Evolutionary conservation across 805 yeast genomes (phyloP).

Genomic region (Wickerhamomyces sydowiorum): DNA sequence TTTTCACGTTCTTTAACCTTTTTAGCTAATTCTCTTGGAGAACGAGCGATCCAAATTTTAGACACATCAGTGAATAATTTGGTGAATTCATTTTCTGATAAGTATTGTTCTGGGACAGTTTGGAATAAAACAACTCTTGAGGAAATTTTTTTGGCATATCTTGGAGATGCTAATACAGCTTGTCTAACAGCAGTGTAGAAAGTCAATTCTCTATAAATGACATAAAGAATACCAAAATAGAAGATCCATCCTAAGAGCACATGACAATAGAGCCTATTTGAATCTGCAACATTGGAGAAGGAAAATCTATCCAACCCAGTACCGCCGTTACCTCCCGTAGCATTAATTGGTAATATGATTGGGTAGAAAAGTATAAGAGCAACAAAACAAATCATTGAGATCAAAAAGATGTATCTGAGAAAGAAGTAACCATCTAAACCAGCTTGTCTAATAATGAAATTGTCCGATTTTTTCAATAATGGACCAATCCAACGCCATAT

Average conservation of each 20-base stretch:
- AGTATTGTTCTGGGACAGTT: constrained; percentile 69
- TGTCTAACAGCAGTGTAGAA: constrained; percentile 73
- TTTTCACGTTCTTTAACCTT: constrained; percentile 54
- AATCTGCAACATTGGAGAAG: constrained; percentile 63
- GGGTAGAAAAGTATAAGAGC: constrained; percentile 54
- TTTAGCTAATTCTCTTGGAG: constrained; percentile 43
- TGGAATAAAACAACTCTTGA: constrained; percentile 83
- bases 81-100: constrained; percentile 66
- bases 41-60: constrained; percentile 75
- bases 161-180: constrained; percentile 76
- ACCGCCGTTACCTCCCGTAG: constrained; percentile 55
- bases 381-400: constrained; percentile 46
- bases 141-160: constrained; percentile 65
- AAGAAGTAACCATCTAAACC: constrained; percentile 96
- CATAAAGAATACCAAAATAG: constrained; percentile 62
- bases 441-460: constrained; percentile 75
- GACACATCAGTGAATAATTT: constrained; percentile 80
- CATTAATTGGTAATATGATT: constrained; percentile 79
- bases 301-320: constrained; percentile 72
- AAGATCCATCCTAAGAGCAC: constrained; percentile 76
- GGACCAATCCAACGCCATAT: constrained; percentile 65
- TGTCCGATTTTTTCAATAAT: constrained; percentile 59
- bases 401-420: constrained; percentile 63
- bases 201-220: constrained; percentile 76
- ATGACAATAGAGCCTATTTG: constrained; percentile 76